Conservation (phyloP, 768 basidiomycete species). For the Naematelia aurantialba region DNA sequence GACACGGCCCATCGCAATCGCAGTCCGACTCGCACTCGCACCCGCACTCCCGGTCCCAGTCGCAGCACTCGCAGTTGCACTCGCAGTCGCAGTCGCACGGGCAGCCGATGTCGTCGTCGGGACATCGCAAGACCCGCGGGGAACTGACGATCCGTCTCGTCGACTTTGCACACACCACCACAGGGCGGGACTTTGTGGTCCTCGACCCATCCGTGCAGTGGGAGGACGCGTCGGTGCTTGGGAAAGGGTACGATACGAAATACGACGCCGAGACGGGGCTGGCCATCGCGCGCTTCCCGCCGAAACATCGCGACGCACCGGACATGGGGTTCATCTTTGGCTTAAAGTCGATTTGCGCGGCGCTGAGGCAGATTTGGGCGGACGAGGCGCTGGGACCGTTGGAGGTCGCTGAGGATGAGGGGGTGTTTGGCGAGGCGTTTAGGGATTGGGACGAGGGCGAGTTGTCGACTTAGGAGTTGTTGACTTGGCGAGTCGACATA, state of each 20-base stretch:
- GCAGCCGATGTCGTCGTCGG: no score
- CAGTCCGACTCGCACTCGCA: constrained; percentile 16
- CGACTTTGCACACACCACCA: constrained; percentile 98
- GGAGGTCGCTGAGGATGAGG: constrained; percentile 25
- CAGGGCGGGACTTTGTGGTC: constrained; percentile 77
- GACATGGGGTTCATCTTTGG: constrained; percentile 94
- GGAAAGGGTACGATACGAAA: constrained; percentile 75
- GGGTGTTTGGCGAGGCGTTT: constrained; percentile 27
- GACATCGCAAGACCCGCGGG: constrained; percentile 58
- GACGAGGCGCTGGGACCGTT: constrained; percentile 57
- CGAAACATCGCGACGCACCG: constrained; percentile 79
- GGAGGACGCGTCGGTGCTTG: constrained; percentile 52
- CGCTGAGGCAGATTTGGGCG: constrained; percentile 81
- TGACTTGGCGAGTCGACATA: no score
- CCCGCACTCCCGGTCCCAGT: background rate
- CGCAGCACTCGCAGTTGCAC: background rate
- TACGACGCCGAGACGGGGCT: constrained; percentile 77
- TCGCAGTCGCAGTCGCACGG: no score
- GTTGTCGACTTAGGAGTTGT: constrained; percentile 20
- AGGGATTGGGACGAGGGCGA: constrained; percentile 15
- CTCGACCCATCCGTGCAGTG: constrained; percentile 57
- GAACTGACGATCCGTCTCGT: constrained; percentile 95
- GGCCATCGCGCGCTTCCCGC: constrained; percentile 88
- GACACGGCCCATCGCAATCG: background rate
- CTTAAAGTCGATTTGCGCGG: constrained; percentile 69